Conservation (phyloP, 208 protist species). For the Trypanosoma platydactyli region DNA sequence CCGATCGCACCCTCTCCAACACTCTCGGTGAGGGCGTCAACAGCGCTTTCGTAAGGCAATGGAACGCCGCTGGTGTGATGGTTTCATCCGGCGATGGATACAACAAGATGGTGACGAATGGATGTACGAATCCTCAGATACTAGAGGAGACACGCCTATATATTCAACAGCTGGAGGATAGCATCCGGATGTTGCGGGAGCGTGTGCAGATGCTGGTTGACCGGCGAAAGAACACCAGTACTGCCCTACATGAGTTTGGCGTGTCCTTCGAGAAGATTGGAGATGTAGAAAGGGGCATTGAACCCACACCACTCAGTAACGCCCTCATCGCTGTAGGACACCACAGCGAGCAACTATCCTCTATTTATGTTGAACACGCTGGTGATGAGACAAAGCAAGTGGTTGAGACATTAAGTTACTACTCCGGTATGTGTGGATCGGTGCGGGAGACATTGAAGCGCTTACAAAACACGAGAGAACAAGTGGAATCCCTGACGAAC, state of each 20-base stretch:
- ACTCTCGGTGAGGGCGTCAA: conserved; percentile 28
- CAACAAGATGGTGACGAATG: conserved; percentile 8
- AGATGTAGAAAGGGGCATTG: conserved; percentile 52
- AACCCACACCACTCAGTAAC: conserved; percentile 33
- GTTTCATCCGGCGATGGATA: conserved; percentile 8
- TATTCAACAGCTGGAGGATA: conserved; percentile 45
- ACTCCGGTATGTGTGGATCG: conserved; percentile 77
- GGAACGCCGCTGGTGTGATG: conserved; percentile 12
- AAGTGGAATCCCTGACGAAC: conserved; percentile 32
- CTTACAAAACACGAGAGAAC: conserved; percentile 38
- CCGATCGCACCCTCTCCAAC: conserved; percentile 23
- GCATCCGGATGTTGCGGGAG: conserved; percentile 37
- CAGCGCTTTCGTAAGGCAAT: conserved; percentile 27
- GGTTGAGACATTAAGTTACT: conserved; percentile 83
- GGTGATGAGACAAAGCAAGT: conserved; percentile 65
- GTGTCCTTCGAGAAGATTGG: conserved; percentile 46
- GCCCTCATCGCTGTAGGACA: conserved; percentile 60
- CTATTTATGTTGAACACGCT: conserved; percentile 63
- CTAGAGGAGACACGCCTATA: conserved; percentile 42
- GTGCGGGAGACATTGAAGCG: conserved; percentile 64
- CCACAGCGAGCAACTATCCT: conserved; percentile 52
- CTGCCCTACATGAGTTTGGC: conserved; percentile 51
- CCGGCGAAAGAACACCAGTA: conserved; percentile 35
- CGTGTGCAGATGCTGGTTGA: conserved; percentile 45
- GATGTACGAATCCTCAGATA: conserved; percentile 18